Conservation (phyloP, 768 basidiomycete species). For the Lentinula detonsa region DNA sequence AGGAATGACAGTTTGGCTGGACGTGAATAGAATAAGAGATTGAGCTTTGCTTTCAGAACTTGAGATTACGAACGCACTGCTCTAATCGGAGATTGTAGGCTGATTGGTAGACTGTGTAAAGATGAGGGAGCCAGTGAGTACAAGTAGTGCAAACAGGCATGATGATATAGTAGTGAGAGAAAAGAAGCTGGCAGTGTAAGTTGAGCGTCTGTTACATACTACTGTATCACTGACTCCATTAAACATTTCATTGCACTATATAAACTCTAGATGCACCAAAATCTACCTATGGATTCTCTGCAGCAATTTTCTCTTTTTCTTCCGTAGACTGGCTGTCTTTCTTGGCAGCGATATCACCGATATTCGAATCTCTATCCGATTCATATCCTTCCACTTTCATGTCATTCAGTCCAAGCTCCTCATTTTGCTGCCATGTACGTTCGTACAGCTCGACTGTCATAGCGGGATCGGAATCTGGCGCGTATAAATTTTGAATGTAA, state of each 20-base stretch:
- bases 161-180: conserved; percentile 25
- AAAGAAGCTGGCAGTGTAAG: not conserved
- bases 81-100: conserved; percentile 75
- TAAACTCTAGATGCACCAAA: too few relatives aligned
- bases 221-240: too few relatives aligned
- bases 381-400: conserved; percentile 80
- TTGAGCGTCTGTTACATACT: too few relatives aligned
- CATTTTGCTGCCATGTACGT: conserved; percentile 85
- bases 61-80: conserved; percentile 60
- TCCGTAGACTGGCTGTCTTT: not conserved
- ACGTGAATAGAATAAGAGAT: not conserved
- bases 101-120: conserved; percentile 81
- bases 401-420: conserved; percentile 89
- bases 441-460: conserved; percentile 83
- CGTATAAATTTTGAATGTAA: conserved; percentile 94
- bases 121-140: conserved; percentile 52
- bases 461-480: conserved; percentile 94
- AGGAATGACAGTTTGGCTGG: conserved; percentile 56
- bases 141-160: conserved; percentile 86
- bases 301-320: not conserved
- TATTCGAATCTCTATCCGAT: conserved; percentile 22
- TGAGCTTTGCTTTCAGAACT: conserved; percentile 1
- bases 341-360: not conserved
- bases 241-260: too few relatives aligned
- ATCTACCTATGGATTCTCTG: not conserved